These are phyloP conservation scores for Gentiana macrophylla DNA, from an alignment of 257 asterid species.

Conservation along the genomic window DNA sequence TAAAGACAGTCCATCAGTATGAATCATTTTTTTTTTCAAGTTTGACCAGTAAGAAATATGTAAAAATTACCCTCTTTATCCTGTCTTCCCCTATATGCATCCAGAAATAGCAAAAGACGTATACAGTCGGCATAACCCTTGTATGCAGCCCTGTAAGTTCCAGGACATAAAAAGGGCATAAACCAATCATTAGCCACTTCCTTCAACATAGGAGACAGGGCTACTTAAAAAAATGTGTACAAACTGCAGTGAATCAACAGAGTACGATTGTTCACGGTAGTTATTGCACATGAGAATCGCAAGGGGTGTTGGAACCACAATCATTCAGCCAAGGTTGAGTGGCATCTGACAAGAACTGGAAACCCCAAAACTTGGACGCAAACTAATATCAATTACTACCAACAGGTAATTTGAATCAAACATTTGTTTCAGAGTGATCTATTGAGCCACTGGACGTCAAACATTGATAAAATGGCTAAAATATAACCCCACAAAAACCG, in stretches of 20 bases:
- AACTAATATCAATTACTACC: too few species aligned
- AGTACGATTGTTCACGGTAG: too few species aligned
- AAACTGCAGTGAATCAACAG: too few species aligned
- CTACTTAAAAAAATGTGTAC: background rate
- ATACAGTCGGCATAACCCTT: conserved; percentile 96
- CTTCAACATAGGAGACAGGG: background rate
- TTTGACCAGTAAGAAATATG: background rate
- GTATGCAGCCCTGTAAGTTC: conserved; percentile 85
- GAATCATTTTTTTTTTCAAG: background rate
- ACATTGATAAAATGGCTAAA: background rate
- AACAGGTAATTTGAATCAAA: too few species aligned
- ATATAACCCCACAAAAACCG: background rate
- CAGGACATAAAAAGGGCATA: conserved; percentile 1
- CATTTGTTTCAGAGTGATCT: too few species aligned
- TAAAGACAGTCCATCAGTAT: background rate
- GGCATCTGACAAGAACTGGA: too few species aligned
- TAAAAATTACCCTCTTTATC: conserved; percentile 76
- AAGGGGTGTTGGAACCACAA: too few species aligned
- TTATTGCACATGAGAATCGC: too few species aligned
- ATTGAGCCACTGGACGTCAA: background rate
- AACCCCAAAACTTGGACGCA: too few species aligned
- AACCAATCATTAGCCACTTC: background rate
- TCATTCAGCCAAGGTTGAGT: too few species aligned
- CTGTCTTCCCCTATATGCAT: conserved; percentile 86
- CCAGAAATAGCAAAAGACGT: conserved; percentile 82